Base-by-base conservation (phyloP, 78 protist genomes). In the Dictyostelium firmibasis region DNA sequence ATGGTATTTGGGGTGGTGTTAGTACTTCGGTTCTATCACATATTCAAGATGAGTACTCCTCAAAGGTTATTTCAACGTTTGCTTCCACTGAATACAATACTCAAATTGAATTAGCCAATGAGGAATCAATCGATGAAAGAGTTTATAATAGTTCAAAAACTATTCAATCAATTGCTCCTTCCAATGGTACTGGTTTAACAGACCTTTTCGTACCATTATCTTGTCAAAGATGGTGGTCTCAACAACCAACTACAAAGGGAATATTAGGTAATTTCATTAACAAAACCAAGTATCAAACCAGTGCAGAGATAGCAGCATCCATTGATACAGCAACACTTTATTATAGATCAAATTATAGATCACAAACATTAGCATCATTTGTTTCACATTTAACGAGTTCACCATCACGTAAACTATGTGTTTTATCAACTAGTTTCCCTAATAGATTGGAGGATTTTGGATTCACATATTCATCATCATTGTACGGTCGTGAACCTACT, bases 1-100 rank as follows among this genome's bases (percentile, higher is more conserved):
- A 78, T 62, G 86, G 84, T 33, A 67, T 88, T 9, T 88, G 94
- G 94, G 94, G 94, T 81, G 94, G 94, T 33, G 47, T 88, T 27
- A 27, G 62, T 31, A 43, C 94, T 4, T 25, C 82, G 0, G n/a
- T 88, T 2, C 11, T 77, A 23, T 36, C 36, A 5, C 86, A 88
- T 81, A 9, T 88, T 0, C 38, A 33, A 27, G 94, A 88, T n/a
- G 94, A 88, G 43, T 88, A 81, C 25, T 27, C 29, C 4, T 88
- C 94, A 47, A 35, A 41, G 25, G 29, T 86, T 16, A 47, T 88
- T 3, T 13, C 67, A 2, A 81, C 86, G 25, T 88, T 81, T 31
- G 64, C 60, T 11, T 36, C 88, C 0, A 57, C 83, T 0, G 23
- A 47, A 1, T 53, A 86, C 36, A 70, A 67, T 29, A 3, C 27